Evolutionary conservation across 495 filamentous ascomycete species (phyloP).

Genomic region (Hypoxylon perforatum): DNA sequence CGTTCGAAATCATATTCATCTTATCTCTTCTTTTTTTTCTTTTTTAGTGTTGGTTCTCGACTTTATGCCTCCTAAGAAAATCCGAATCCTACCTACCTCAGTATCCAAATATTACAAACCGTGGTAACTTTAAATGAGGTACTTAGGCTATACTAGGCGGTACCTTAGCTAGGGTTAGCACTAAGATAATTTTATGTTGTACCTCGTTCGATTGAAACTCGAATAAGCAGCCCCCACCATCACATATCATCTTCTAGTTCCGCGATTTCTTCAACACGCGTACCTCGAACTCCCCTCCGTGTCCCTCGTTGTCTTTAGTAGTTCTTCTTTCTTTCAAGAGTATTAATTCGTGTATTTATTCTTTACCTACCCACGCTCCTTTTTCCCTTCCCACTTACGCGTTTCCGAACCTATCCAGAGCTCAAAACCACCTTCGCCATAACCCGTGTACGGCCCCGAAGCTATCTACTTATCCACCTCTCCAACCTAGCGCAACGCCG

Average conservation of each 20-base stretch:
- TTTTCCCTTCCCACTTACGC: slow-evolving; percentile 5
- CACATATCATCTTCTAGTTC: slow-evolving; percentile 37
- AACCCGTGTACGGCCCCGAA: slow-evolving; percentile 21
- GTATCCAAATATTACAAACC: background rate
- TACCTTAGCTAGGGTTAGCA: slow-evolving; percentile 37
- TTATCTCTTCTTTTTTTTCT: slow-evolving; percentile 3
- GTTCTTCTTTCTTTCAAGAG: slow-evolving; percentile 22
- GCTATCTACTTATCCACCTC: too few relatives aligned
- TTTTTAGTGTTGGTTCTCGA: slow-evolving; percentile 2
- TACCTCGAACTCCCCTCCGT: slow-evolving; percentile 21
- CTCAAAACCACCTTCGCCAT: slow-evolving; percentile 16
- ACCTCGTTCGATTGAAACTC: slow-evolving; percentile 44
- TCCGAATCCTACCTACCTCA: too few relatives aligned
- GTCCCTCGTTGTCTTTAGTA: slow-evolving; percentile 34
- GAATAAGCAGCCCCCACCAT: slow-evolving; percentile 31
- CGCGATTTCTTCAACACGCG: slow-evolving; percentile 42
- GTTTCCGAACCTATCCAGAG: slow-evolving; percentile 18
- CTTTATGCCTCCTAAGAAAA: background rate
- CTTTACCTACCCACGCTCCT: slow-evolving; percentile 14
- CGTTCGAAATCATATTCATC: slow-evolving; percentile 1
- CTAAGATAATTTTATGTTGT: slow-evolving; percentile 45
- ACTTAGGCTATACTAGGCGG: slow-evolving; percentile 40
- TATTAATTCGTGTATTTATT: slow-evolving; percentile 17
- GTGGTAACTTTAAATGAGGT: slow-evolving; percentile 23
- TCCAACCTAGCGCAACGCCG: slow-evolving; percentile 21